Base-by-base conservation (phyloP, 1,284 basidiomycete species). In the Papiliotrema nemorosa region DNA sequence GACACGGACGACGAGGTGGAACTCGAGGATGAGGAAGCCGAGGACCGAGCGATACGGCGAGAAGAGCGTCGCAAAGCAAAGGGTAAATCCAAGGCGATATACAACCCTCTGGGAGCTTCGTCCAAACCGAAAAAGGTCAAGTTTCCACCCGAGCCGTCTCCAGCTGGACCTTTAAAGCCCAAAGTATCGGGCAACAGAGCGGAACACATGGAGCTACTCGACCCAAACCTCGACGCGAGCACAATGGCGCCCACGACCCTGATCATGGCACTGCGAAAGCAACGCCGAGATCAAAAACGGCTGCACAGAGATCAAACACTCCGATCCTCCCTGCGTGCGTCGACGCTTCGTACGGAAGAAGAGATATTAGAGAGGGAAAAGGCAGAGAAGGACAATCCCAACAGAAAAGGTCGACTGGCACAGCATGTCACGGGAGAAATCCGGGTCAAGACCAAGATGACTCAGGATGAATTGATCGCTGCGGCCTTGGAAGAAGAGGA, bases 401-500 rank as follows among this genome's bases (percentile, higher is more conserved):
- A 60, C 39, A 57, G 62, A 1, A 61, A 63, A 27, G 60, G 64
- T 1, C 57, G 70, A 22, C 60, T 54, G 44, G 66, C 70, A 16
- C 59, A 63, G 49, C 69, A 72, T 53, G 59, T 64, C 43, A 62
- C 59, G 12, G 68, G 66, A 13, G 64, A 69, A 44, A 50, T 64
- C 3, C 51, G 66, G 14, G 64, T 62, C 13, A 54, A 57, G 6
- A 49, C 63, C 12, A 58, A 54, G 2, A 65, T 70, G 63, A 78
- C 77, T 2, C 78, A 80, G 55, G 76, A 74, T 29, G 76, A 77
- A 45, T 63, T 78, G 22, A 79, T 80, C 46, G 77, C 74, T 9
- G 77, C 75, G 39, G 78, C 78, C 3, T 63, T 80, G 41, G 77
- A 78, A 57, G 75, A 75, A 38, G 78, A 80, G 54, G 78, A 79